phyloP scores from a whole-genome alignment of 441 rosid genomes.

The Populus tomentosa region DNA sequence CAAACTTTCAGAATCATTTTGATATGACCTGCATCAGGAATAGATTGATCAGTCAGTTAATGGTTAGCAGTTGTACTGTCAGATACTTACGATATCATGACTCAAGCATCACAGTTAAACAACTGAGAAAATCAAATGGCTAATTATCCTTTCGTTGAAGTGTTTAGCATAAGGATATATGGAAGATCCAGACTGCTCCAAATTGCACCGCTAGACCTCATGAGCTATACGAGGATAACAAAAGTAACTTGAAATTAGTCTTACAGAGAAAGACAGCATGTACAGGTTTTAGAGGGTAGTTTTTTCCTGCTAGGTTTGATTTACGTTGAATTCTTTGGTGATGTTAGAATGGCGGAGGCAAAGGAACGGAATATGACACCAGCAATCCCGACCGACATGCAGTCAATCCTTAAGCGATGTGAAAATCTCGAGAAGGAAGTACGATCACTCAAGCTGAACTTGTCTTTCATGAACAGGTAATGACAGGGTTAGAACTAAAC shows the following conservation, averaged over 20 bases:
- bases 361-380: slow-evolving; percentile 56
- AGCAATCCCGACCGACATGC: slow-evolving; percentile 53
- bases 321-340: slow-evolving; percentile 7
- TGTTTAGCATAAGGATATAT: not conserved
- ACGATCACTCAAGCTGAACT: slow-evolving; percentile 65
- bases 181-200: not conserved
- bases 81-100: not conserved
- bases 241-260: not conserved
- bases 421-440: slow-evolving; percentile 81
- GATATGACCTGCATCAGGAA: not conserved
- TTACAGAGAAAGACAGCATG: not conserved
- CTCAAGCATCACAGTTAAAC: not conserved
- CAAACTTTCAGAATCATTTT: not conserved
- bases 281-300: not conserved
- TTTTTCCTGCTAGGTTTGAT: not conserved
- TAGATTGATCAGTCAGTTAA: not conserved
- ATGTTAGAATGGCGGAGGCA: slow-evolving; percentile 74
- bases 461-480: slow-evolving; percentile 76
- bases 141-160: not conserved
- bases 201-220: not conserved
- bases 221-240: not conserved
- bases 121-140: not conserved
- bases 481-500: not conserved
- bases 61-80: not conserved
- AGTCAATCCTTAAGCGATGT: slow-evolving; percentile 51